Evolutionary conservation across 306 rosid genomes (phyloP), one percentile per base, ranked within the genome.

Genomic region (Biancaea sappan): DNA sequence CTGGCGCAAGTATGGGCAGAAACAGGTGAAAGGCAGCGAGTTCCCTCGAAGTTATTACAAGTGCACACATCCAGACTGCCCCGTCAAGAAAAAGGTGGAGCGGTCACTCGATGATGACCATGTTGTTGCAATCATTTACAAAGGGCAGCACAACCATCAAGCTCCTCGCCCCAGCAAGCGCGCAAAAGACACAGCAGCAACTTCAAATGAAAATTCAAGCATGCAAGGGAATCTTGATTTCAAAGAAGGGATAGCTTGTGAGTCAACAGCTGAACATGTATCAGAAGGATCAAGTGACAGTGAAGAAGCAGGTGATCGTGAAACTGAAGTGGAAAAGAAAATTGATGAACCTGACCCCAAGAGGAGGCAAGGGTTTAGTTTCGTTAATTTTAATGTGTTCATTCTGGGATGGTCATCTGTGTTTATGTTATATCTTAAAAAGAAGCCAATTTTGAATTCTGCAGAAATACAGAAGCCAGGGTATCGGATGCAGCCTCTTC

Each of bases 1-100:
- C 67, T 91, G 97, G 97, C 81, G 97, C 48, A 89, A 91, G 71
- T 91, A 91, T 68, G 97, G 97, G 44, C 97, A 89, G 84, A 91
- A 89, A 83, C 89, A 85, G 58, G 95, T 91, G 74, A 91, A 91
- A 32, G 97, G 97, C 8, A 87, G 97, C 59, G 92, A 91, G 40
- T 89, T 85, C 65, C 94, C 94, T 69, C 75, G 94, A 60, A 84
- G 96, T 79, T 90, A 90, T 71, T 90, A 90, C 60, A 90, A 87
- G 66, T 90, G 96, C 69, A 87, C 92, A 4, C 69, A 79, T 72
- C 83, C 78, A 4, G 79, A 40, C 19, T 91, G 97, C 65, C 84
- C 84, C 6, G 97, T 91, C 11, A 91, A 87, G 91, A 91, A 91
- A 75, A 89, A 91, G 81, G 91, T 91, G 16, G 97, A 89, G 78